Evolutionary conservation across 2,329 filamentous ascomycete genomes (phyloP).

Genomic region (Cryphonectria japonica): DNA sequence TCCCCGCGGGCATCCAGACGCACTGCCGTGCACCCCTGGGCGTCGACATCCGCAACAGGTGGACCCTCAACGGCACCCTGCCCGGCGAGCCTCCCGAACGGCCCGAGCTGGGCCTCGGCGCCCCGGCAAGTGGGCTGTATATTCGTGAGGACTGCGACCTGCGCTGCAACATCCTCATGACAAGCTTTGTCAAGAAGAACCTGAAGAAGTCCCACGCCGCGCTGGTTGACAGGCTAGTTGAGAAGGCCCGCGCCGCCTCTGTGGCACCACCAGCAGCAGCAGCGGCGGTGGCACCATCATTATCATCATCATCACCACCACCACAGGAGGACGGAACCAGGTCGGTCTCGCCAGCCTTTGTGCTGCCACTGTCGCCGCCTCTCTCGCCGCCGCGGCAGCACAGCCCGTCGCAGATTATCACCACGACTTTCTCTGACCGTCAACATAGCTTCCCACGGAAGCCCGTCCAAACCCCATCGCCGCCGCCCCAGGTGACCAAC

Average conservation of each 20-base stretch:
- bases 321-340: not conserved
- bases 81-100: conserved; percentile 70
- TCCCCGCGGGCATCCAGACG: conserved; percentile 74
- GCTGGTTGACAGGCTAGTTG: conserved; percentile 67
- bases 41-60: conserved; percentile 77
- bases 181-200: conserved; percentile 79
- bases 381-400: not conserved
- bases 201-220: conserved; percentile 74
- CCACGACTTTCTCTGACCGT: not conserved
- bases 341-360: not conserved
- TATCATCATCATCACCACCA: not conserved
- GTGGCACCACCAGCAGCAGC: conserved; percentile 33
- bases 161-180: conserved; percentile 77
- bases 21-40: conserved; percentile 84
- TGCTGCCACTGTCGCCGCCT: not conserved
- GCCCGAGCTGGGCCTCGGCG: conserved; percentile 67
- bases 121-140: conserved; percentile 72
- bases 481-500: conserved; percentile 24
- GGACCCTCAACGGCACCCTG: conserved; percentile 73
- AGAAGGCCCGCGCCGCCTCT: conserved; percentile 47
- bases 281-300: not conserved
- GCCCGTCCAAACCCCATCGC: conserved; percentile 29
- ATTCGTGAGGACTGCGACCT: conserved; percentile 86
- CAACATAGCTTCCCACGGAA: not conserved
- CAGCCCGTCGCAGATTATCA: not conserved